phyloP scores from a whole-genome alignment of 495 filamentous ascomycete genomes.

The Talaromyces ruber region DNA sequence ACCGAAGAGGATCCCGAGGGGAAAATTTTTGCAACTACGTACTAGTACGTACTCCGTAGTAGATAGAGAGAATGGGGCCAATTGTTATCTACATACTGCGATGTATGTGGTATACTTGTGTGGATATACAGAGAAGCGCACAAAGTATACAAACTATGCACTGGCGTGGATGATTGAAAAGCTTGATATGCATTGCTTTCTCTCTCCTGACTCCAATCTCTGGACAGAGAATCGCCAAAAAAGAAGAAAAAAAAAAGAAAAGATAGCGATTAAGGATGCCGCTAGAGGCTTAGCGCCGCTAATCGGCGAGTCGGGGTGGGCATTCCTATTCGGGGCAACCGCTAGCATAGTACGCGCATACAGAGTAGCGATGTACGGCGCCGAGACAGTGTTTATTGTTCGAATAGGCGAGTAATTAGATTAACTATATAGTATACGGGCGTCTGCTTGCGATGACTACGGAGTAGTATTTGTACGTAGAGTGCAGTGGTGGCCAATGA shows the following conservation, averaged over 20 bases:
- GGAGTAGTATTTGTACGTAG: background rate
- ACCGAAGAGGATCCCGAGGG: background rate
- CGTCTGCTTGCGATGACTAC: background rate
- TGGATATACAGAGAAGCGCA: background rate
- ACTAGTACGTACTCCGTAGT: background rate
- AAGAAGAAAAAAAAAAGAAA: background rate
- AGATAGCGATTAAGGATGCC: background rate
- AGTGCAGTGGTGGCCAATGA: background rate
- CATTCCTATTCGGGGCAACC: background rate
- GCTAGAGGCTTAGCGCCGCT: background rate
- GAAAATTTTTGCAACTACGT: background rate
- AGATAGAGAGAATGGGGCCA: background rate
- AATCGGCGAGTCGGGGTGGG: background rate
- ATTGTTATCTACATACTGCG: background rate
- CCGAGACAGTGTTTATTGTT: background rate
- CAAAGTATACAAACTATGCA: background rate
- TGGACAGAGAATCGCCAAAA: background rate
- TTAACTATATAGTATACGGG: background rate
- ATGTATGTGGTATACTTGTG: too few species aligned
- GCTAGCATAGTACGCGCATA: background rate
- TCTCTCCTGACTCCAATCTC: too few species aligned
- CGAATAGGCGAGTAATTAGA: background rate
- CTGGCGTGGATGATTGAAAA: too few species aligned
- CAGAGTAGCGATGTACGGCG: background rate
- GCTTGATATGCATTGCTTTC: too few species aligned